Base-by-base conservation (phyloP, 169 alveolate genomes). In the Plasmodium gonderi region DNA sequence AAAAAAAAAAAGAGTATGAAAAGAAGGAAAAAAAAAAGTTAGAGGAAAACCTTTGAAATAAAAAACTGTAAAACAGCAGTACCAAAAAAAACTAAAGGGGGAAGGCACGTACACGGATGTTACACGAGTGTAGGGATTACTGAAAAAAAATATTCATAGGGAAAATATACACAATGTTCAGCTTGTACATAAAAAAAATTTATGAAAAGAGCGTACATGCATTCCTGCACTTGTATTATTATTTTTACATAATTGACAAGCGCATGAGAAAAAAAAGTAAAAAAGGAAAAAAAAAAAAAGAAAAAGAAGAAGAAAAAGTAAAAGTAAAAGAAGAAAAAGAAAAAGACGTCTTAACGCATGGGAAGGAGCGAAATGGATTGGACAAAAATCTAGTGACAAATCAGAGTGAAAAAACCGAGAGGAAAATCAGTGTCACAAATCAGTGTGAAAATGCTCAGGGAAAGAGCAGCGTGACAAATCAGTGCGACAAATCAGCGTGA, bases 261-360 rank as follows among this genome's bases (percentile, higher is more conserved):
- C 80, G 80, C 3, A 38, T 31, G 33, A 40, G 80, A 45, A 74
- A 77, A 23, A 49, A 77, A 77, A 77, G 33, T 14, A 76, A 45
- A 14, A 45, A 29, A n/a, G 38, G 38, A 40, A 74, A 45, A 40
- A 33, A 23, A 74, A 74, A 74, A 20, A 54, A 33, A 72, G 23
- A 74, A n/a, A 26, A 74, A 45, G 26, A 45, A 74, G 26, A 36
- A 74, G 38, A 23, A 49, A 77, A 77, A 77, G 33, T 14, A 76
- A 45, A 14, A 45, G n/a, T 7, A 40, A 33, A 23, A 74, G 26
- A 74, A 20, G 23, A 33, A 72, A 72, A 74, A n/a, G 60, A 74
- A 45, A 74, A 45, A 74, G 26, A 36, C 26, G 80, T 74, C 80
- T 74, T 74, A 45, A 74, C 42, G 42, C 11, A 17, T 74, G 47